Conservation (phyloP, 2,329 filamentous ascomycete species). For the Aspergillus sp. region DNA sequence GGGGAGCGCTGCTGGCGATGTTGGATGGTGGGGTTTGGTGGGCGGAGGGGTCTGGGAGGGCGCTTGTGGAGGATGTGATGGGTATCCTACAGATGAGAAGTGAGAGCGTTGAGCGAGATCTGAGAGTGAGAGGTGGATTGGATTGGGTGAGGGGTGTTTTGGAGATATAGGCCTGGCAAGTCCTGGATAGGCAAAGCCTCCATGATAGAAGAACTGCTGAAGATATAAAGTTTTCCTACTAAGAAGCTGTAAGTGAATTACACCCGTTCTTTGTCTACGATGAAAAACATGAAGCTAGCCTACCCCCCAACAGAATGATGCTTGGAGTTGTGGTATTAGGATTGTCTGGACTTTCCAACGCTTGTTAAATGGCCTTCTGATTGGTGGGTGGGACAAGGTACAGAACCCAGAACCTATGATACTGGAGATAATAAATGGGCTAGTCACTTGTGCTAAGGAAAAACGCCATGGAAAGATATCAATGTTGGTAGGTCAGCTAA, state of each 20-base stretch:
- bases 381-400: conserved; percentile 22
- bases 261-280: too few relatives aligned
- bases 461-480: conserved; percentile 15
- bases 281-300: too few relatives aligned
- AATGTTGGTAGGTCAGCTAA: background rate
- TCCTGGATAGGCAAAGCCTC: too few relatives aligned
- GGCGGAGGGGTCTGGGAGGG: background rate
- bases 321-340: conserved; percentile 19
- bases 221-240: too few relatives aligned
- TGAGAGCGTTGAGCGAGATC: too few relatives aligned
- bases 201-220: too few relatives aligned
- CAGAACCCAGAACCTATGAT: conserved; percentile 27
- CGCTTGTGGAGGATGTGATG: background rate
- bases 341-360: conserved; percentile 27
- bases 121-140: too few relatives aligned
- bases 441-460: conserved; percentile 24
- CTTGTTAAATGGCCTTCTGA: conserved; percentile 24
- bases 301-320: too few relatives aligned
- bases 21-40: conserved; percentile 2
- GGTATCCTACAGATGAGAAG: background rate
- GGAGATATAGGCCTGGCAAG: too few relatives aligned
- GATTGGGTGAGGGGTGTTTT: too few relatives aligned
- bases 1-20: background rate
- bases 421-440: background rate
- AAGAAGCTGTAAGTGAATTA: too few relatives aligned